Percentiles rank a stretch among this genome's conserved stretches.
Evolutionary conservation across 1,284 basidiomycete genomes (phyloP).

Genomic region (Lignosus rhinocerotis): DNA sequence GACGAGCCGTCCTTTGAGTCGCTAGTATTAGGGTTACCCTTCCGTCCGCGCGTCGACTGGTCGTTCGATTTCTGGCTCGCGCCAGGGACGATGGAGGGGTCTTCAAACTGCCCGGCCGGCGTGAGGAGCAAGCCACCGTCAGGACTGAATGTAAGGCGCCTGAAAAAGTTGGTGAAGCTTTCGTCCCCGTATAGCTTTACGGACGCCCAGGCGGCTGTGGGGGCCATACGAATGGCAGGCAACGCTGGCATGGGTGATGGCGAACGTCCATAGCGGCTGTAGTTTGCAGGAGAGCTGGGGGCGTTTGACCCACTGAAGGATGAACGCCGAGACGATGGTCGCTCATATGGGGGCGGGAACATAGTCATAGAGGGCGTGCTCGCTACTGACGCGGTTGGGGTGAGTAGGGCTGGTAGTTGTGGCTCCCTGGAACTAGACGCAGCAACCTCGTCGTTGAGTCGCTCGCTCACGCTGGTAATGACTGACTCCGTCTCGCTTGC

Average conservation of each 20-base stretch:
- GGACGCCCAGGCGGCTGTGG: constrained; percentile 50
- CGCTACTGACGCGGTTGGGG: constrained; percentile 62
- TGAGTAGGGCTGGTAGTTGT: constrained; percentile 47
- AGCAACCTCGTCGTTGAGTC: constrained; percentile 35
- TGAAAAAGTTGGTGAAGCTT: constrained; percentile 94
- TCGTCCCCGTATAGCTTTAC: constrained; percentile 92
- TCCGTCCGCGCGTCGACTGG: constrained; percentile 54
- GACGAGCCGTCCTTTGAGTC: constrained; percentile 34
- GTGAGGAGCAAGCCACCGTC: constrained; percentile 93
- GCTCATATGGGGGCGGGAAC: constrained; percentile 72
- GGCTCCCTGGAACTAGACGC: constrained; percentile 24
- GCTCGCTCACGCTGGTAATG: constrained; percentile 54
- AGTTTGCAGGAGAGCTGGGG: constrained; percentile 69
- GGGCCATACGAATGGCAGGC: constrained; percentile 75
- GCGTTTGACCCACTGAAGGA: constrained; percentile 86
- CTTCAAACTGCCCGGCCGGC: constrained; percentile 95
- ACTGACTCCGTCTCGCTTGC: constrained; percentile 74
- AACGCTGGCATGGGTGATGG: constrained; percentile 91
- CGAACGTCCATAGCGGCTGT: constrained; percentile 73
- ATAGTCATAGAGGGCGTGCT: constrained; percentile 61
- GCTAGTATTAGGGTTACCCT: constrained; percentile 46
- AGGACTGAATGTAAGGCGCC: constrained; percentile 90
- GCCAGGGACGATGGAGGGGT: constrained; percentile 65
- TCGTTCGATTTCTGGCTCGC: constrained; percentile 37
- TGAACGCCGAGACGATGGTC: constrained; percentile 76